These are phyloP conservation scores for Ceratocystis cubensis DNA, from an alignment of 2,329 filamentous ascomycete genomes.

Conservation along the genomic window DNA sequence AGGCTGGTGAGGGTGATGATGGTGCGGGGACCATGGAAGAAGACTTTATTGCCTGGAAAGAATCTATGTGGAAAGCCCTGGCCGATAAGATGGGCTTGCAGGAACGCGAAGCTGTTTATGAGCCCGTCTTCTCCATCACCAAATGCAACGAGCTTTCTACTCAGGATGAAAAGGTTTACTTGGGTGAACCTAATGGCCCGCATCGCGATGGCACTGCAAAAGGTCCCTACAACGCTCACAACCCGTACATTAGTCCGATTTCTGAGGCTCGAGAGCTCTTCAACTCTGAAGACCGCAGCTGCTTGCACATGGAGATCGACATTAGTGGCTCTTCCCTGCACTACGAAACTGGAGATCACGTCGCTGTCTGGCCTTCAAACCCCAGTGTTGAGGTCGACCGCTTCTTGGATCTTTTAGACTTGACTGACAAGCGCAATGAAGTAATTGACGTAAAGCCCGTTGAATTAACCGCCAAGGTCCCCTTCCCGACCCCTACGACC, in stretches of 20 bases:
- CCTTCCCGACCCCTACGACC: slow-evolving; percentile 92
- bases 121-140: slow-evolving; percentile 74
- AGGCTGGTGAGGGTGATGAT: slow-evolving; percentile 90
- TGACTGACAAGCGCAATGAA: slow-evolving; percentile 61
- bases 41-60: slow-evolving; percentile 97
- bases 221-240: slow-evolving; percentile 90
- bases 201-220: slow-evolving; percentile 75
- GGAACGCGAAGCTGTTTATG: slow-evolving; percentile 92
- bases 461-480: slow-evolving; percentile 91
- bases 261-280: slow-evolving; percentile 85
- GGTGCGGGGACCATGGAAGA: slow-evolving; percentile 99
- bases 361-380: slow-evolving; percentile 95
- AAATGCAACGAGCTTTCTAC: slow-evolving; percentile 61
- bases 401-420: slow-evolving; percentile 66
- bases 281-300: slow-evolving; percentile 79
- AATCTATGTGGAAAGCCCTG: slow-evolving; percentile 91
- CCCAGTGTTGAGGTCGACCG: slow-evolving; percentile 83
- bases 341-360: slow-evolving; percentile 95
- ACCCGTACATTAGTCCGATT: slow-evolving; percentile 92
- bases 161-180: slow-evolving; percentile 71
- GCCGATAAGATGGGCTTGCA: slow-evolving; percentile 74
- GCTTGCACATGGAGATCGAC: slow-evolving; percentile 90
- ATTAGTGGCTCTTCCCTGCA: slow-evolving; percentile 77
- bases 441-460: slow-evolving; percentile 84
- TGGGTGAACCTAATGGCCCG: slow-evolving; percentile 92